phyloP scores from a whole-genome alignment of 2,329 filamentous ascomycete genomes.

The Alternaria burnsii region DNA sequence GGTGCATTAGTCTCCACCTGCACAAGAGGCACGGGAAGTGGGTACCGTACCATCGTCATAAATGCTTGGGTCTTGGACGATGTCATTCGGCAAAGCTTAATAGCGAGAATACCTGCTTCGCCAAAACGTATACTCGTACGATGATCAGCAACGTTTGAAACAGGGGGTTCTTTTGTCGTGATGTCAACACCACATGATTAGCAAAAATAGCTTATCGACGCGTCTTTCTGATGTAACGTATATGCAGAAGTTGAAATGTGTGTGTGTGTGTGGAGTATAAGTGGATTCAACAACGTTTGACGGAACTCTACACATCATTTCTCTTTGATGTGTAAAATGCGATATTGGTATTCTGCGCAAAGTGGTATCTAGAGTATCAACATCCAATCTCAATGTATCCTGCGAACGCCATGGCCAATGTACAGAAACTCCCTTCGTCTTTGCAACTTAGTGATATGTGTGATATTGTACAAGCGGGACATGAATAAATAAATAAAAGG shows the following conservation, averaged over 20 bases:
- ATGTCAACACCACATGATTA: background rate
- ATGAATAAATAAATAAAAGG: background rate
- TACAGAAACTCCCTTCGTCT: slow-evolving; percentile 5
- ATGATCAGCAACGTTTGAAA: background rate
- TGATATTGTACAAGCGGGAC: slow-evolving; percentile 4
- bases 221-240: background rate
- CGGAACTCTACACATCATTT: background rate
- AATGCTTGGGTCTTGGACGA: slow-evolving; percentile 11
- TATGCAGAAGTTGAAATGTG: background rate
- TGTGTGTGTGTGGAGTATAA: background rate
- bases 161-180: background rate
- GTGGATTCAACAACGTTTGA: background rate
- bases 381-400: background rate
- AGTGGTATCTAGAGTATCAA: slow-evolving; percentile 18
- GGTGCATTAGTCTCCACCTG: background rate
- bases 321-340: background rate
- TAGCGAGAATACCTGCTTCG: background rate
- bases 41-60: background rate
- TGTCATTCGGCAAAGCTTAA: slow-evolving; percentile 17
- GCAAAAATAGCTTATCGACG: background rate
- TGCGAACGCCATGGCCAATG: slow-evolving; percentile 17
- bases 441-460: slow-evolving; percentile 7
- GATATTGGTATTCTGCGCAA: slow-evolving; percentile 9
- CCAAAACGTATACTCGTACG: background rate
- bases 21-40: background rate